phyloP scores from a whole-genome alignment of 2,329 filamentous ascomycete species.

The Colletotrichum australisinense region DNA sequence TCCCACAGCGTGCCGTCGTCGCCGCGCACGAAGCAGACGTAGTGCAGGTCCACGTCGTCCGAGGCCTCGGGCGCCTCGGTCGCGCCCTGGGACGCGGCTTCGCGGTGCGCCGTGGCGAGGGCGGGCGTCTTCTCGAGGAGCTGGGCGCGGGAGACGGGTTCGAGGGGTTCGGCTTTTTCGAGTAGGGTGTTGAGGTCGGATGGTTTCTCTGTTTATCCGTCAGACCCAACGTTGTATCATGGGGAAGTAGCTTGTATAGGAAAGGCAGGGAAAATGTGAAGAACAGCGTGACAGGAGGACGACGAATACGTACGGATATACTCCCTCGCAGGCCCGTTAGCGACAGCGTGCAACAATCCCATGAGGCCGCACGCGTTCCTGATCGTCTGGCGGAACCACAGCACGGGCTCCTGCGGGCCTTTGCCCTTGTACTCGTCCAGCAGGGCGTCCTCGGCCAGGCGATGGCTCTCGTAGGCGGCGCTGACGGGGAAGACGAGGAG shows the following conservation, averaged over 20 bases:
- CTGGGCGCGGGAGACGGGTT: conserved; percentile 73
- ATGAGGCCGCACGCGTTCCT: conserved; percentile 93
- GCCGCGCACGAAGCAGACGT: conserved; percentile 91
- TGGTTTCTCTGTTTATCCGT: conserved; percentile 49
- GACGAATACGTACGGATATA: conserved; percentile 64
- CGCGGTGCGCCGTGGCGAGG: conserved; percentile 82
- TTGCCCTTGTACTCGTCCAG: conserved; percentile 73
- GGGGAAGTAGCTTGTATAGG: too few relatives aligned
- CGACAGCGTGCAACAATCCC: conserved; percentile 84
- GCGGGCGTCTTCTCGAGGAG: conserved; percentile 81
- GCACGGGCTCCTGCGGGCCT: conserved; percentile 78
- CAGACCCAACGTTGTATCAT: neutral
- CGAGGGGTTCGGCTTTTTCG: conserved; percentile 75
- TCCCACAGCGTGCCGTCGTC: conserved; percentile 72
- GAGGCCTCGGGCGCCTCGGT: conserved; percentile 81
- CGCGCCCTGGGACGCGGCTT: conserved; percentile 81
- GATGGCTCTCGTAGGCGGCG: conserved; percentile 80
- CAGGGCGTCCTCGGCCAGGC: conserved; percentile 77
- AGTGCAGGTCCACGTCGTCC: conserved; percentile 92
- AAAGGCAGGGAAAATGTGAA: neutral
- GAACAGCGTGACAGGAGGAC: neutral
- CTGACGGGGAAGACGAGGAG: conserved; percentile 93
- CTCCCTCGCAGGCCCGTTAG: conserved; percentile 77
- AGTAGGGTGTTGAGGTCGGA: conserved; percentile 75
- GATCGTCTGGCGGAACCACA: conserved; percentile 97